Base-by-base conservation (phyloP, 768 basidiomycete genomes). In the Russula lepida region DNA sequence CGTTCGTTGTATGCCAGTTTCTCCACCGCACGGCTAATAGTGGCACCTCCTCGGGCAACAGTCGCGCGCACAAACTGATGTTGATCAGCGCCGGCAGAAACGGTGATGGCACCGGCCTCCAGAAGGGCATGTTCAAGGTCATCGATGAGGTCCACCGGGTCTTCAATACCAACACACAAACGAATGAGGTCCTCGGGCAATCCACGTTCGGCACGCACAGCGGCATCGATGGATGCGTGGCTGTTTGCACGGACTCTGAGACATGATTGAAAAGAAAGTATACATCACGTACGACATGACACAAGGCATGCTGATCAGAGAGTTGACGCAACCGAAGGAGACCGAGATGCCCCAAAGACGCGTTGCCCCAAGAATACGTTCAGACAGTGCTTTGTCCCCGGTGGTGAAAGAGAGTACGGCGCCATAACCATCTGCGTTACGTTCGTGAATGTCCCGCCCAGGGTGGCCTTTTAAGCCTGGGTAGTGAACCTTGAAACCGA, bases 151-250 rank as follows among this genome's bases (percentile, higher is more conserved):
- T 99, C 97, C 32, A 83, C 79, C 0, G 92, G 79, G 72, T 99
- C 97, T 74, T 99, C 97, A 63, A 99, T 98, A 57, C 97, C 97
- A 66, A 98, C 95, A 69, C 97, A 99, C 48, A 99, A 81, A 49
- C 97, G 89, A 67, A 99, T 98, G 54, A 99, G 83, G 73, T 99
- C 91, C 73, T 99, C 97, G n/a, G 97, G 97, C 19, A 99, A 80
- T 46, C 95, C 95, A 58, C 97, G 90, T 43, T 86, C 93, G n/a
- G 92, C 92, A 33, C 97, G 88, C n/a, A 85, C 85, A 8, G 91
- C 89, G 25, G 97, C 85, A 69, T 98, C 95, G 66, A 99, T 99
- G 41, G 97, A 98, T 25, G 97, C 94, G 72, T 99, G 97, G 19
- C 95, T 95, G 66, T 15, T 52, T 17, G 35, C 27, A 48, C 54